Base-by-base conservation (phyloP, 768 basidiomycete genomes). In the Sporobolomyces roseus region DNA sequence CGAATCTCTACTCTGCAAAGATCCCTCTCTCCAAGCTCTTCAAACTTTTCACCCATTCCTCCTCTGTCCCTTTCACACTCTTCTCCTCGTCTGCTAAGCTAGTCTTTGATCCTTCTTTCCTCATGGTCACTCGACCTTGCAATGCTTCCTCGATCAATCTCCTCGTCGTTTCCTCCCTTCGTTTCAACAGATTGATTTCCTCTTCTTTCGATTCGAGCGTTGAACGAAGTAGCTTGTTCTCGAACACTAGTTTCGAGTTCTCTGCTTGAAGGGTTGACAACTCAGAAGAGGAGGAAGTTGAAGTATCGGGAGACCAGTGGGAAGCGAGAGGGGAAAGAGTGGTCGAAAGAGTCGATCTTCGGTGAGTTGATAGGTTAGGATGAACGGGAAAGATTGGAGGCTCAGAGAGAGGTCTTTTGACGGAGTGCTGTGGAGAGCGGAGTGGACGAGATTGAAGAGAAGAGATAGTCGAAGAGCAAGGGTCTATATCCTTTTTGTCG, bases 81-180 rank as follows among this genome's bases (percentile, higher is more conserved):
- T n/a, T n/a, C n/a, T 2, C 49, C 19, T 41, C 61, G 4, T 52
- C 61, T 12, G 17, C 61, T 2, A 36, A 51, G 35, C 27, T n/a
- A 17, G 32, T 27, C 36, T 36, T 46, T 3, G 45, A 46, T 12
- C 29, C 10, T 30, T 48, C 29, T 17, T 33, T 25, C 63, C 49
- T 50, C 10, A 50, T 41, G 9, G 38, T 17, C 38, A 9, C 38
- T 50, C 45, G 25, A 46, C 12, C 12, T 27, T 23, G 62, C 54
- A 41, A 17, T 55, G 54, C 56, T 55, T 68, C 25, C 54, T 68
- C 46, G 30, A 49, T 19, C 55, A 62, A n/a, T 13, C 4, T n/a
- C 10, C 54, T 23, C n/a, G 25, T 56, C 54, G 4, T 19, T 21
- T 29, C 43, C 61, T 36, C 61, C 32, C 50, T 27, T 19, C 21